Evolutionary conservation across 164 flowering plant species (phyloP).

Genomic region (Taxillus chinensis): DNA sequence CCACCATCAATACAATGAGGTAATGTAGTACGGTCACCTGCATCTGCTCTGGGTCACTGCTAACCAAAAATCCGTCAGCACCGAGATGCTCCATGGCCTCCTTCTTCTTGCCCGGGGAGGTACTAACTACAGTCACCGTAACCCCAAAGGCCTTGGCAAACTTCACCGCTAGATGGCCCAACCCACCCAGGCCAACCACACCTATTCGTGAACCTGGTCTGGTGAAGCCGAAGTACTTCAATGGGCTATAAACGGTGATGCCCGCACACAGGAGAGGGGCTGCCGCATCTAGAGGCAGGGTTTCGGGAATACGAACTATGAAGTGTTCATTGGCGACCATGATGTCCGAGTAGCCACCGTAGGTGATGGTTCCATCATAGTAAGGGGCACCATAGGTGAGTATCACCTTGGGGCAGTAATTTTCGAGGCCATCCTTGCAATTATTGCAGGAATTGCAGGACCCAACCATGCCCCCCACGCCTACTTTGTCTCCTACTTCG

Average conservation of each 20-base stretch:
- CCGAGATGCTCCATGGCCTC: conserved; percentile 38
- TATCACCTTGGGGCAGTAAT: conserved; percentile 33
- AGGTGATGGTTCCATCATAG: conserved; percentile 31
- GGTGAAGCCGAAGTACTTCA: conserved; percentile 26
- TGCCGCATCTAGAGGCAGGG: conserved; percentile 21
- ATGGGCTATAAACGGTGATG: conserved; percentile 47
- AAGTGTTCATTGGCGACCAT: conserved; percentile 31
- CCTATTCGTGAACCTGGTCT: conserved; percentile 32
- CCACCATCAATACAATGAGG: neutral
- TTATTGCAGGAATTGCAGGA: conserved; percentile 31
- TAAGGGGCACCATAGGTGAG: conserved; percentile 19
- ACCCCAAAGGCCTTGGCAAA: conserved; percentile 45
- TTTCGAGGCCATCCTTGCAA: conserved; percentile 32
- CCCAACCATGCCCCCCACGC: conserved; percentile 52
- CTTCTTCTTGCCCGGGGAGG: conserved; percentile 27
- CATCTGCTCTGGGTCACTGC: conserved; percentile 27
- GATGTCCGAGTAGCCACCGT: conserved; percentile 37
- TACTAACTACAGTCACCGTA: conserved; percentile 44
- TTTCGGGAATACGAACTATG: conserved; percentile 29
- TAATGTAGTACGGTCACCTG: conserved; percentile 14
- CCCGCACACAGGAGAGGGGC: conserved; percentile 45
- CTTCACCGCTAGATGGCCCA: conserved; percentile 50
- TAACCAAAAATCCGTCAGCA: conserved; percentile 38
- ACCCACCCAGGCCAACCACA: conserved; percentile 44
- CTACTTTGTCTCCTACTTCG: conserved; percentile 47